phyloP scores from a whole-genome alignment of 2,329 filamentous ascomycete species.

The Claviceps pusilla region DNA sequence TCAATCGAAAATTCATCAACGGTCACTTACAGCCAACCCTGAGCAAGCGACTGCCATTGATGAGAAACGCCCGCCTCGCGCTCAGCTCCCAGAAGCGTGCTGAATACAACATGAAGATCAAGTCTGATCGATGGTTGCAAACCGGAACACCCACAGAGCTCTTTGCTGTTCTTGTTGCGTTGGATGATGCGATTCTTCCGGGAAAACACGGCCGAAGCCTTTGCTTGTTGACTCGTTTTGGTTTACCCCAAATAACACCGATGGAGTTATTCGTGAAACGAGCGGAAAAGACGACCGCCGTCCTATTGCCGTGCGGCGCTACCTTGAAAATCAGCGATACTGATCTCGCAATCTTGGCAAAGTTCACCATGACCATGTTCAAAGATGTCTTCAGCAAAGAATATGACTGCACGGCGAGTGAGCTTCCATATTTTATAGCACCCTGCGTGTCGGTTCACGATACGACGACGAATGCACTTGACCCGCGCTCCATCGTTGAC shows the following conservation, averaged over 20 bases:
- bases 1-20: slow-evolving; percentile 53
- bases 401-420: slow-evolving; percentile 47
- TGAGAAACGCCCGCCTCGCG: slow-evolving; percentile 77
- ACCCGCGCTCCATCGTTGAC: slow-evolving; percentile 30
- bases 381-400: slow-evolving; percentile 78
- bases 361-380: slow-evolving; percentile 64
- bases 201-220: slow-evolving; percentile 47
- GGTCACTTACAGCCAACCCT: slow-evolving; percentile 60
- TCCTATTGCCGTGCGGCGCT: slow-evolving; percentile 28
- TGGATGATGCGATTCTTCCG: slow-evolving; percentile 41
- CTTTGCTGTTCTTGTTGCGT: slow-evolving; percentile 45
- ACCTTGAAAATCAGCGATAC: slow-evolving; percentile 29
- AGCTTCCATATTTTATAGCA: slow-evolving; percentile 72
- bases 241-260: slow-evolving; percentile 46
- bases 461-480: background rate
- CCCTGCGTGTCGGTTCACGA: slow-evolving; percentile 27
- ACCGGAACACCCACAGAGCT: slow-evolving; percentile 32
- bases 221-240: slow-evolving; percentile 52
- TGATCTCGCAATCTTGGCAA: slow-evolving; percentile 41
- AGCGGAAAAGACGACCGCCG: slow-evolving; percentile 42
- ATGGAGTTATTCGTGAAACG: slow-evolving; percentile 62
- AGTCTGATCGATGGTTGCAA: slow-evolving; percentile 59
- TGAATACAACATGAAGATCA: slow-evolving; percentile 62
- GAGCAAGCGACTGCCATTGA: slow-evolving; percentile 54
- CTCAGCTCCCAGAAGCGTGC: slow-evolving; percentile 63